Conservation (phyloP, 257 asterid genomes). For the Ballota nigra region DNA sequence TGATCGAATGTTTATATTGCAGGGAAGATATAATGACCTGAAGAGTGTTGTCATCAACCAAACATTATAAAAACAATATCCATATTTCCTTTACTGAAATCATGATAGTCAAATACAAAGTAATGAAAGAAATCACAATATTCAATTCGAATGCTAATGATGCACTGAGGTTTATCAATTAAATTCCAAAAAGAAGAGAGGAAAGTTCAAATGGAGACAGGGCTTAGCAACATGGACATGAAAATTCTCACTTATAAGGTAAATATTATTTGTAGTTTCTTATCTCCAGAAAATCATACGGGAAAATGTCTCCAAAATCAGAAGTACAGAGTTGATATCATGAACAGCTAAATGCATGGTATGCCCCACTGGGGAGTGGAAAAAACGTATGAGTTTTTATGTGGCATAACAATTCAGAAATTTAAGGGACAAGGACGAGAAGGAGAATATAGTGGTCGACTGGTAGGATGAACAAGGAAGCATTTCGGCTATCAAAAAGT, state of each 20-base stretch:
- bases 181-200: not conserved
- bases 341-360: not conserved
- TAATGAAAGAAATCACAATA: not conserved
- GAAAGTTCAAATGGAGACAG: not conserved
- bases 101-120: not conserved
- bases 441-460: too few relatives aligned
- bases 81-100: not conserved
- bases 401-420: not conserved
- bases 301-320: not conserved
- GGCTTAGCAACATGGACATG: not conserved
- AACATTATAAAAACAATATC: slow-evolving; percentile 9
- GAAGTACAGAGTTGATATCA: slow-evolving; percentile 1
- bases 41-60: slow-evolving; percentile 3
- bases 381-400: not conserved
- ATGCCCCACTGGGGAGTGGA: too few relatives aligned
- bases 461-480: not conserved
- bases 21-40: slow-evolving; percentile 11
- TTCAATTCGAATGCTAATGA: not conserved
- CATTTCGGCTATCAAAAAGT: not conserved
- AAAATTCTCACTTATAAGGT: slow-evolving; percentile 14
- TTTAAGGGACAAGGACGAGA: not conserved
- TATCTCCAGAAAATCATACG: not conserved
- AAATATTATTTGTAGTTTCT: not conserved
- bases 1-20: slow-evolving; percentile 46
- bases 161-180: not conserved